These are phyloP conservation scores for Borovskyia barvae DNA, from an alignment of 208 protist species.

Conservation along the genomic window DNA sequence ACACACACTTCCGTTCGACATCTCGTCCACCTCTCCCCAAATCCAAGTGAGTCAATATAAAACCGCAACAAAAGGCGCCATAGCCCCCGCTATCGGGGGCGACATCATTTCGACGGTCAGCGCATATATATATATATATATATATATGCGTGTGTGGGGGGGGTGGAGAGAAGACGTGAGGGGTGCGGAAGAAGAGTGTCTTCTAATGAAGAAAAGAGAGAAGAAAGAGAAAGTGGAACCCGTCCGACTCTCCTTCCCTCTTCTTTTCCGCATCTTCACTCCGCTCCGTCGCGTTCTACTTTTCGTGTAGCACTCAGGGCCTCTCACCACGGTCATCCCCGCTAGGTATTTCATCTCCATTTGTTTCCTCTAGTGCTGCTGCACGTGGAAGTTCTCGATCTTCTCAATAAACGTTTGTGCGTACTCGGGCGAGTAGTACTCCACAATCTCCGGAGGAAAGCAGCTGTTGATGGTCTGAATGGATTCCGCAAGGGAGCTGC, in stretches of 20 bases:
- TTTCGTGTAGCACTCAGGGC: background rate
- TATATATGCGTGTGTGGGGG: background rate
- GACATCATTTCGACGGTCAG: background rate
- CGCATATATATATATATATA: background rate
- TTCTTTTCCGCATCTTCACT: too few species aligned
- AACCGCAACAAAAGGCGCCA: too few species aligned
- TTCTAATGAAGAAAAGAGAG: background rate
- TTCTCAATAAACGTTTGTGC: slow-evolving; percentile 95
- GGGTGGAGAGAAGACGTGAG: background rate
- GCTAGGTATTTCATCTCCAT: background rate
- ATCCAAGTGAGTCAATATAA: too few species aligned
- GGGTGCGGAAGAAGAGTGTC: background rate
- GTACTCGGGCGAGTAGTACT: slow-evolving; percentile 98
- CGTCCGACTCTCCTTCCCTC: too few species aligned
- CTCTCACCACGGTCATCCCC: background rate
- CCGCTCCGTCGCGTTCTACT: too few species aligned
- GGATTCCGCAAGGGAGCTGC: slow-evolving; percentile 94
- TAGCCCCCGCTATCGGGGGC: too few species aligned
- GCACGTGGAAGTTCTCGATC: slow-evolving; percentile 92
- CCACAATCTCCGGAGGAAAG: slow-evolving; percentile 98
- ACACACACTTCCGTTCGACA: background rate
- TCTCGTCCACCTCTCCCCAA: background rate
- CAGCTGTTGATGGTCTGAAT: slow-evolving; percentile 97
- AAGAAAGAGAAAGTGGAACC: background rate
- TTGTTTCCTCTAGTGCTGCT: slow-evolving; percentile 54